Base-by-base conservation (phyloP, 306 rosid species). In the Delonix regia region DNA sequence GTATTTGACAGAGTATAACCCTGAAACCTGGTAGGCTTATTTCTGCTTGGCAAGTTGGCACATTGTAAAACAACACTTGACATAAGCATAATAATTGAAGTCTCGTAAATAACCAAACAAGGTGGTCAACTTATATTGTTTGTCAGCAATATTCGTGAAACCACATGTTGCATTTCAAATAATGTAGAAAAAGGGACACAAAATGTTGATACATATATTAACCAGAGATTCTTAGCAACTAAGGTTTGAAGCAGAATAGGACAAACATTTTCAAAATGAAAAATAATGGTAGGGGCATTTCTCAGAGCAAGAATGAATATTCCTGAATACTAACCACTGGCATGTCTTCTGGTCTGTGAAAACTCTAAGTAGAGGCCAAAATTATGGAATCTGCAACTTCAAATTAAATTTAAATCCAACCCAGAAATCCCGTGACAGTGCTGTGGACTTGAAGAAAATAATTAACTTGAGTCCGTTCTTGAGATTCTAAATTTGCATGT, bases 111-210 rank as follows among this genome's bases (percentile, higher is more conserved):
- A 44, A 73, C 68, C 5, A 42, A 27, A 6, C 11, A 47, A 67
- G 55, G 27, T 81, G 68, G 64, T 78, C 77, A 69, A 75, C 82
- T 85, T 82, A 81, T 39, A 69, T 51, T 84, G 62, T 60, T 74
- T 66, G 6, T 49, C 25, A 30, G 55, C 53, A 21, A 30, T 33
- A 9, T 22, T 56, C 13, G 11, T 45, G 53, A 73, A 77, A 7
- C 66, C 45, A 69, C 56, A 64, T 62, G 49, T 30, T 28, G 48
- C 39, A 38, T 38, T 22, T 66, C 65, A 63, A 77, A 49, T 52
- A 75, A 62, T 74, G 60, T 3, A 53, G 4, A 67, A 3, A 12
- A 49, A 80, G 42, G 56, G 12, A 84, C 51, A 59, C 44, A 16
- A 44, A 7, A 16, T 9, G 67, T 19, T 61, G 6, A 65, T 38